phyloP scores from a whole-genome alignment of 1,284 basidiomycete genomes.

The Schizophyllum amplum region DNA sequence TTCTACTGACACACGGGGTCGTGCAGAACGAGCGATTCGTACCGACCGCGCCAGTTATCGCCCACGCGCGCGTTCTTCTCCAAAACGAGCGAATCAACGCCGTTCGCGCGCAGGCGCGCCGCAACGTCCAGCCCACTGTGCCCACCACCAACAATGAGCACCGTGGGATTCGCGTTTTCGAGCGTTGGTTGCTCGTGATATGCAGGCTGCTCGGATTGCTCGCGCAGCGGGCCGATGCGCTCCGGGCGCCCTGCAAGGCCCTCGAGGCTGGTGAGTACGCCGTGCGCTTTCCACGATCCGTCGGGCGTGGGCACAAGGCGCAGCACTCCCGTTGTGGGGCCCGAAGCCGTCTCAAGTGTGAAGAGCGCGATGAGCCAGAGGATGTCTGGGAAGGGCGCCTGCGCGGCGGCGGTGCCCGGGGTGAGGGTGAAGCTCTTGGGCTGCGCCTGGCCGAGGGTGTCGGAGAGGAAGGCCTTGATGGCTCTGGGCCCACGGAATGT shows the following conservation, averaged over 20 bases:
- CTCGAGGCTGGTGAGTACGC: constrained; percentile 44
- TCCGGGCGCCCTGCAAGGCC: constrained; percentile 35
- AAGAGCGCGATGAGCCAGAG: constrained; percentile 48
- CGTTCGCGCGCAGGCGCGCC: constrained; percentile 52
- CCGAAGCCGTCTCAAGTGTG: constrained; percentile 43
- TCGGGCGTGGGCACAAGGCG: constrained; percentile 42
- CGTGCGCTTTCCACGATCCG: constrained; percentile 46
- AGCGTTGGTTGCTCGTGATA: constrained; percentile 7
- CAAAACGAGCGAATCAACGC: constrained; percentile 45
- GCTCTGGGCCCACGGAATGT: constrained; percentile 39
- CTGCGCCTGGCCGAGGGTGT: constrained; percentile 30
- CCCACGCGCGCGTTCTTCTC: constrained; percentile 51
- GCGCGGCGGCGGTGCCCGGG: constrained; percentile 23
- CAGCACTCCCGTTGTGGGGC: constrained; percentile 41
- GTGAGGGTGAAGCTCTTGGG: constrained; percentile 31
- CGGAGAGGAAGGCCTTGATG: constrained; percentile 35
- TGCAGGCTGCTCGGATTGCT: constrained; percentile 9
- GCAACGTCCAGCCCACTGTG: constrained; percentile 54
- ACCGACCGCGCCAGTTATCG: constrained; percentile 54
- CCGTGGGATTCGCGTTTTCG: constrained; percentile 12
- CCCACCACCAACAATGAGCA: constrained; percentile 16
- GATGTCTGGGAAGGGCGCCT: constrained; percentile 42
- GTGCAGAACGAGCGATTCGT: constrained; percentile 56
- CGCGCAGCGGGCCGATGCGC: constrained; percentile 11
- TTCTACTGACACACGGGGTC: constrained; percentile 52